Evolutionary conservation across 164 flowering plant species (phyloP).

Genomic region (Piper betle): DNA sequence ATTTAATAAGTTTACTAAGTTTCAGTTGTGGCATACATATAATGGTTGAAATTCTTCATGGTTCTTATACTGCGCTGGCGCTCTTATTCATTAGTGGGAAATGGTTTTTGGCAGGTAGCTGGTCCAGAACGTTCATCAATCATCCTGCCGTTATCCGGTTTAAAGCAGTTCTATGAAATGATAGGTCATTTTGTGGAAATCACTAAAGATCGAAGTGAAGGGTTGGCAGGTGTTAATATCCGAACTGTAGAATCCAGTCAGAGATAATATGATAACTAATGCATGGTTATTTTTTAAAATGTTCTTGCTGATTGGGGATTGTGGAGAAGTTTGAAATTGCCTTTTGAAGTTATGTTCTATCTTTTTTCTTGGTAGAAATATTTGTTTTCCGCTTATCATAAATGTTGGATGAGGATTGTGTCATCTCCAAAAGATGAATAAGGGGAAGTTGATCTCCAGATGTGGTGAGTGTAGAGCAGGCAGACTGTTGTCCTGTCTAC

Average conservation of each 20-base stretch:
- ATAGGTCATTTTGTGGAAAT: slow-evolving; percentile 91
- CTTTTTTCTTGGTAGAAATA: too few species aligned
- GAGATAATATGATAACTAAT: slow-evolving; percentile 29
- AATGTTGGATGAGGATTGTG: too few species aligned
- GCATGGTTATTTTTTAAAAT: background rate
- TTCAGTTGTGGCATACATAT: background rate
- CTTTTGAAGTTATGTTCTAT: too few species aligned
- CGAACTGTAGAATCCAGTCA: slow-evolving; percentile 80
- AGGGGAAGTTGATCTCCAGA: too few species aligned
- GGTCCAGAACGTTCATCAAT: slow-evolving; percentile 94
- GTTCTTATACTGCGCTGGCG: background rate
- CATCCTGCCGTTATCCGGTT: slow-evolving; percentile 84
- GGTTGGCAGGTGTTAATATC: slow-evolving; percentile 73
- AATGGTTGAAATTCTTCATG: background rate
- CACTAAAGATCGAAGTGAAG: slow-evolving; percentile 77
- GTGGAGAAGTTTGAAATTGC: too few species aligned
- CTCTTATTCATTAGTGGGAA: background rate
- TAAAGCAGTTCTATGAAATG: slow-evolving; percentile 84
- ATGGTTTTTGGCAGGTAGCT: slow-evolving; percentile 52
- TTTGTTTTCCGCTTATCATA: too few species aligned
- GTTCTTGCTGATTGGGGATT: too few species aligned
- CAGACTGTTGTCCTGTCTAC: too few species aligned
- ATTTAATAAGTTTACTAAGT: background rate
- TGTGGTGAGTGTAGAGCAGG: too few species aligned
- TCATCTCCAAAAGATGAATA: too few species aligned